Evolutionary conservation across 441 rosid species (phyloP), one percentile per base, ranked within the genome.

Genomic region (Bocquillonia castaneifolia): DNA sequence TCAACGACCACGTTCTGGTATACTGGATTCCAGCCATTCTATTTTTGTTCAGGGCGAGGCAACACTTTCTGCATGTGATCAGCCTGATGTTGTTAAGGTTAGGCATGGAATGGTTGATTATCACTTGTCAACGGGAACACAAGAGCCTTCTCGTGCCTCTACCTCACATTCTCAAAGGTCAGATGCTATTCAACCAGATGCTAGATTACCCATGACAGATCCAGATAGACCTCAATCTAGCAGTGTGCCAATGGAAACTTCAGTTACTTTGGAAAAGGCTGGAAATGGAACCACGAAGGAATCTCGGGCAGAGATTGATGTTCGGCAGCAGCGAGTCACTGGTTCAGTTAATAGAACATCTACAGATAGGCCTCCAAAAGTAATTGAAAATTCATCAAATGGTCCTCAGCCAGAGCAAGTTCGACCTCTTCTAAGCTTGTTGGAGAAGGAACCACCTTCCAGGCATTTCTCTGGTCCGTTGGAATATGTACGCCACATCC

Each of bases 371-470:
- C 90, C 88, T 68, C 89, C 85, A 64, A 94, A 89, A 67, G 72
- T 78, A 64, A 80, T 73, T 9, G 99, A 90, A 60, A 79, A 81
- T 78, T 71, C 71, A 28, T 81, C 86, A 58, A 85, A 88, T 77
- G 96, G 96, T 67, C 78, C 86, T 77, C 93, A 85, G 68, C 81
- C 86, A 53, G 96, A 90, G 72, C 96, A 88, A 82, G 98, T 95
- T 69, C 92, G 96, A 25, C 99, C 99, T 74, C 88, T 95, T 77
- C 91, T 95, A 72, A 92, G 97, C 88, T 84, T 95, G 81, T 84
- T 95, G 88, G 99, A 90, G 44, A 95, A 92, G 82, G 99, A 92
- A 81, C 98, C 99, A 15, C 98, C 96, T 67, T 92, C 96, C 48
- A 76, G 85, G 72, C 96, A 76, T 80, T 76, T 81, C 77, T 88